Conservation (phyloP, 345 rosid genomes). For the Murraya paniculata region DNA sequence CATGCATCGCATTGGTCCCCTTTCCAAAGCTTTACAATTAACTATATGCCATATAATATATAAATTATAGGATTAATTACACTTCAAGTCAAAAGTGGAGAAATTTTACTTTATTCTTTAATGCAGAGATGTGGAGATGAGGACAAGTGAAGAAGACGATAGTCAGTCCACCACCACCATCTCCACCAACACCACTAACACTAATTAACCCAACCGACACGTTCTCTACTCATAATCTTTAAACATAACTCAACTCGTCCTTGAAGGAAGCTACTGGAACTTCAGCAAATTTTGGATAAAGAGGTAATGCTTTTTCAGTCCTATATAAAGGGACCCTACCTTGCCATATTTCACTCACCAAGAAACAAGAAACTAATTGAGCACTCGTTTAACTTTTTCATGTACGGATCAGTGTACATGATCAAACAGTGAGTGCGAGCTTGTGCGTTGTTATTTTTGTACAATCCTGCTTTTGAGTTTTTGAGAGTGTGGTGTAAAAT, state of each 20-base stretch:
- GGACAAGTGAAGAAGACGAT: background rate
- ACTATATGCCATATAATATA: background rate
- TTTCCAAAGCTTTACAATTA: background rate
- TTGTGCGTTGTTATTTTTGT: background rate
- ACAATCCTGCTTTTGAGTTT: background rate
- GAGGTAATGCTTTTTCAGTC: background rate
- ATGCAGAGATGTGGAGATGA: background rate
- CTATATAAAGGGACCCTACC: constrained; percentile 18
- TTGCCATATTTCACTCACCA: constrained; percentile 4
- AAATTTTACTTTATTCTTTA: background rate
- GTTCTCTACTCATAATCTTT: background rate
- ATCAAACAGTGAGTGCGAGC: background rate
- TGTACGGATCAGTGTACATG: background rate
- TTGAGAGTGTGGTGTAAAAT: constrained; percentile 19
- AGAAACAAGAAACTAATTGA: background rate
- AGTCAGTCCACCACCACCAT: background rate
- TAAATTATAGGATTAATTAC: background rate
- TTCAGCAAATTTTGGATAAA: background rate
- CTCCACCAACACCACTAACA: constrained; percentile 23
- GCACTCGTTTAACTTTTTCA: background rate
- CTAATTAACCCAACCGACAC: constrained; percentile 6
- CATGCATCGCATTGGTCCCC: background rate
- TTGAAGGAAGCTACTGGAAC: constrained; percentile 22
- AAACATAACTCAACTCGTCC: background rate
- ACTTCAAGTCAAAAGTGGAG: constrained; percentile 12